These are phyloP conservation scores for Dictyostelium purpureum DNA, from an alignment of 78 protist genomes.

Conservation along the genomic window DNA sequence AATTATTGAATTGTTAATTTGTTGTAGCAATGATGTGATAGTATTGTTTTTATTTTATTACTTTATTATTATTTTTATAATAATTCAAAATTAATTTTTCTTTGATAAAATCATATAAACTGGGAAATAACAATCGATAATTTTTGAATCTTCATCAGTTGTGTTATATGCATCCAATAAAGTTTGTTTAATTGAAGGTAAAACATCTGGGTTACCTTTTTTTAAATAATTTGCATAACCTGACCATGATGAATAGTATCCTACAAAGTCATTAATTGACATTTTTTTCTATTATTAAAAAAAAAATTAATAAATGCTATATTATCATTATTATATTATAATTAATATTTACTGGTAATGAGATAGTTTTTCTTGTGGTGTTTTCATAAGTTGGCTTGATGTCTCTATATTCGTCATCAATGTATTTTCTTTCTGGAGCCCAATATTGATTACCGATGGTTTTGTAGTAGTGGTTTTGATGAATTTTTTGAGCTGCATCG, in stretches of 20 bases:
- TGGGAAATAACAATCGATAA: constrained; percentile 16
- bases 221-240: constrained; percentile 20
- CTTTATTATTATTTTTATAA: background rate
- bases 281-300: background rate
- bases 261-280: constrained; percentile 22
- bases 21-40: background rate
- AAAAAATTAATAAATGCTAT: background rate
- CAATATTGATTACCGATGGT: constrained; percentile 23
- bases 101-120: constrained; percentile 22
- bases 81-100: background rate
- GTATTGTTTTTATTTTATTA: background rate
- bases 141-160: background rate
- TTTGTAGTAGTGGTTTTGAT: constrained; percentile 6
- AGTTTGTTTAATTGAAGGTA: constrained; percentile 1
- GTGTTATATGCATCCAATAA: constrained; percentile 20
- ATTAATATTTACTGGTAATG: background rate
- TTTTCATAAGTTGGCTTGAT: constrained; percentile 57
- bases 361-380: constrained; percentile 7
- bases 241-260: constrained; percentile 56
- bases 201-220: background rate
- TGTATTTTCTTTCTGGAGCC: constrained; percentile 28
- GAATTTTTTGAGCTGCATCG: constrained; percentile 13
- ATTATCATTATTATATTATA: background rate
- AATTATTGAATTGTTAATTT: background rate
- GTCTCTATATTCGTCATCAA: constrained; percentile 36